Conservation (phyloP, 176 grass and related monocot species). For the Urochloa ruziziensis region DNA sequence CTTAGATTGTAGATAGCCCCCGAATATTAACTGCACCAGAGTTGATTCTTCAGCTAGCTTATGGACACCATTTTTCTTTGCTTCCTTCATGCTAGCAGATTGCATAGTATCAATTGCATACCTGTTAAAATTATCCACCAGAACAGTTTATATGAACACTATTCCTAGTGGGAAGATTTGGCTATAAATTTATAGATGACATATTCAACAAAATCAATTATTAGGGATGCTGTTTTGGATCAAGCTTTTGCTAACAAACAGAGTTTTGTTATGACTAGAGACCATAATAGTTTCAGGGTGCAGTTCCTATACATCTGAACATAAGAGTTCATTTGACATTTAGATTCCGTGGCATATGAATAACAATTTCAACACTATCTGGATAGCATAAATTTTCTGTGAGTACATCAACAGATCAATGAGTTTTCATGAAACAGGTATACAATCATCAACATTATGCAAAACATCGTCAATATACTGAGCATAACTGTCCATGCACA, state of each 20-base stretch:
- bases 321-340: not conserved
- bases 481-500: slow-evolving; percentile 8
- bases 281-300: not conserved
- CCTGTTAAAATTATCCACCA: slow-evolving; percentile 52
- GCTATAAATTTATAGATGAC: not conserved
- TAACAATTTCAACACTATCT: too few relatives aligned
- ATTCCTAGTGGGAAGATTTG: not conserved
- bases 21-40: slow-evolving; percentile 82
- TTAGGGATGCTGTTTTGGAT: not conserved
- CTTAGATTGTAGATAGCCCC: slow-evolving; percentile 89
- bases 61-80: slow-evolving; percentile 42
- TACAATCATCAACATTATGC: not conserved
- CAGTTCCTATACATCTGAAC: not conserved
- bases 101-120: slow-evolving; percentile 93
- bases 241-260: not conserved
- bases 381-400: not conserved
- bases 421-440: not conserved
- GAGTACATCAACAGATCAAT: not conserved
- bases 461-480: not conserved
- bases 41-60: slow-evolving; percentile 73
- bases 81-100: slow-evolving; percentile 70
- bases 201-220: not conserved
- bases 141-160: slow-evolving; percentile 15
- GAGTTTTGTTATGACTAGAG: not conserved
- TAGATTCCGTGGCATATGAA: not conserved